Base-by-base conservation (phyloP, 2,329 filamentous ascomycete genomes). In the Macrophomina tecta region DNA sequence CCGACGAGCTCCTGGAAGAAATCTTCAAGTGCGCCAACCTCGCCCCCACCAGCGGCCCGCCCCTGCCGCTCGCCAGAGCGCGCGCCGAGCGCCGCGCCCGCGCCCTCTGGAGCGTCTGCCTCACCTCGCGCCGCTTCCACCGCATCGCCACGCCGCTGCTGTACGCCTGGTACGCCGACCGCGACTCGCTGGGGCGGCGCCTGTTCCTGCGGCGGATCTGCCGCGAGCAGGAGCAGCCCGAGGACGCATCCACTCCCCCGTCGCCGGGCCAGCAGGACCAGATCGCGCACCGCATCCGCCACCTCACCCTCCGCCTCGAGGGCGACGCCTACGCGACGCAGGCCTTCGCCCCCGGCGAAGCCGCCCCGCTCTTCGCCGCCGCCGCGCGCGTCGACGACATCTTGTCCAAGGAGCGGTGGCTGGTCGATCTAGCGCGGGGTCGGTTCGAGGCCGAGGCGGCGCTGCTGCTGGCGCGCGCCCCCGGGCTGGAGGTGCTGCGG, bases 351-450 rank as follows among this genome's bases (percentile, higher is more conserved):
- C 5, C 36, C 16, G 56, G 56, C 30, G 56, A 61, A 40, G 16
- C 48, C 30, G 56, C 23, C 23, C 40, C 46, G 16, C 46, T 61
- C 23, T 61, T 61, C 30, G 56, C 56, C 4, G 56, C 56, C 28
- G 56, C 56, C 3, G 40, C 56, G 18, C 40, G 48, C 9, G 56
- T 61, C 18, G 36, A 61, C 40, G 56, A 61, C 40, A 61, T 61
- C 9, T 28, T 61, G 30, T 61, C 56, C 40, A 61, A 61, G 16
- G 56, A 61, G 56, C 42, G 42, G 28, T 61, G 56, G 56, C 42
- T 61, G 9, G 56, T 48, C 5, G 56, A 61, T n/a, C 5, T 61
- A 11, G 56, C 56, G 28, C 38, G 28, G 5, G 56, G 56, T 5
- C 56, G 56, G 11, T 48, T 46, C 40, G 56, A 61, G 42, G 32